Base-by-base conservation (phyloP, 768 basidiomycete species). In the Leccinum olivaceopallidum region DNA sequence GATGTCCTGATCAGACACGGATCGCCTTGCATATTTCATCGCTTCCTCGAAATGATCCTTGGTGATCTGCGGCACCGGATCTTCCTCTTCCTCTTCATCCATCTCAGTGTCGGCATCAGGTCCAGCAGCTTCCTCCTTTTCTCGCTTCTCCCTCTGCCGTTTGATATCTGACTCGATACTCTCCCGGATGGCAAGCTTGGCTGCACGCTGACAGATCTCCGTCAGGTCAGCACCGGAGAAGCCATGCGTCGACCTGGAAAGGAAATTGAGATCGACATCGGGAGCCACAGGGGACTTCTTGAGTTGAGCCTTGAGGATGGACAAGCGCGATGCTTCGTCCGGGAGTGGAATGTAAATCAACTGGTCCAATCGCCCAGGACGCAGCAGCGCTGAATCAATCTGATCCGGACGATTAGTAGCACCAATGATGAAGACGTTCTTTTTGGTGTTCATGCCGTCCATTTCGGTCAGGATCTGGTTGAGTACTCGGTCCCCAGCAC, bases 171-270 rank as follows among this genome's bases (percentile, higher is more conserved):
- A 77, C 69, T 98, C 95, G 67, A 99, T 99, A 59, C 88, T 90
- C 76, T 91, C 93, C 28, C 96, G 85, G 71, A 99, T 99, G 1
- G 96, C 96, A 57, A 98, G 81, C 80, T 99, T 99, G 58, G 95
- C 95, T 5, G 97, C 89, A 55, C 97, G 87, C 77, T 98, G 96
- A 74, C 96, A 98, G 69, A 99, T 96, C 76, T 98, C 97, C n/a
- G 96, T 96, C 66, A 98, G 80, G 85, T 99, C 97, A 59, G 97
- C 97, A 87, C 97, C 97, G 71, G 96, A 98, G 87, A 90, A 99
- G 13, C 97, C 97, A 69, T 98, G 94, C 14, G 96, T 97, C 75
- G 81, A 84, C 85, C 90, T 96, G 57, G 95, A 84, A 63, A 99
- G 81, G 88, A 88, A 98, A 28, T 34, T 32, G 53, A 98, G 85